Conservation (phyloP, 2,329 filamentous ascomycete genomes). For the Pseudogymnoascus sp. region DNA sequence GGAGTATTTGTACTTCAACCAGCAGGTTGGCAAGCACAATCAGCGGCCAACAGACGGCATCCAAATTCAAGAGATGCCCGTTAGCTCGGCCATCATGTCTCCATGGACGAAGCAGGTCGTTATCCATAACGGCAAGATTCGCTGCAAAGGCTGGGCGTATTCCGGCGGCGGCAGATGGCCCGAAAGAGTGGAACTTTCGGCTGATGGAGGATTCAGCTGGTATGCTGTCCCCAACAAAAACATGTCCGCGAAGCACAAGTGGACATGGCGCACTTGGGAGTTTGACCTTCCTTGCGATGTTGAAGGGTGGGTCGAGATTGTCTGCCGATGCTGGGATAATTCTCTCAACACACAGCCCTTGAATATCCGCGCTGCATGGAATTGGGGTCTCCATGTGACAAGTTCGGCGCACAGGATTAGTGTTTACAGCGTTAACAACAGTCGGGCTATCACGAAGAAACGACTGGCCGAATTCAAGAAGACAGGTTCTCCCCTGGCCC, state of each 20-base stretch:
- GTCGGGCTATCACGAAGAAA: conserved; percentile 39
- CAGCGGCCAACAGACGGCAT: conserved; percentile 57
- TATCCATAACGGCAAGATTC: conserved; percentile 23
- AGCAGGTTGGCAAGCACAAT: conserved; percentile 63
- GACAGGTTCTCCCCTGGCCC: conserved; percentile 39
- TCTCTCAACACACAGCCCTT: conserved; percentile 53
- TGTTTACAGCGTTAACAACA: conserved; percentile 56
- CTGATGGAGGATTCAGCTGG: conserved; percentile 58
- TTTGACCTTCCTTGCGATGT: conserved; percentile 54
- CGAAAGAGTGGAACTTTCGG: conserved; percentile 59
- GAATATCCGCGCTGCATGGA: conserved; percentile 49
- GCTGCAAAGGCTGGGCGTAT: conserved; percentile 57
- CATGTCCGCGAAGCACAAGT: conserved; percentile 53
- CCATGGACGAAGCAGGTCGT: conserved; percentile 38
- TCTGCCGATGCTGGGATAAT: conserved; percentile 55
- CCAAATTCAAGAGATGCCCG: conserved; percentile 64
- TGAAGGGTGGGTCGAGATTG: conserved; percentile 55
- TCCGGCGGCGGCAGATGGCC: conserved; percentile 60
- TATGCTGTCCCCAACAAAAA: conserved; percentile 56
- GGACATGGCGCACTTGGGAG: conserved; percentile 59
- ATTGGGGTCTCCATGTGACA: conserved; percentile 61
- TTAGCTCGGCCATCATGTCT: conserved; percentile 59
- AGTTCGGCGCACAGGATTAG: conserved; percentile 53
- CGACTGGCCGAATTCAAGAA: conserved; percentile 46
- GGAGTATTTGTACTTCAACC: conserved; percentile 60